Evolutionary conservation across 1,139 yeast genomes (phyloP).

Genomic region (Hyphopichia burtonii): DNA sequence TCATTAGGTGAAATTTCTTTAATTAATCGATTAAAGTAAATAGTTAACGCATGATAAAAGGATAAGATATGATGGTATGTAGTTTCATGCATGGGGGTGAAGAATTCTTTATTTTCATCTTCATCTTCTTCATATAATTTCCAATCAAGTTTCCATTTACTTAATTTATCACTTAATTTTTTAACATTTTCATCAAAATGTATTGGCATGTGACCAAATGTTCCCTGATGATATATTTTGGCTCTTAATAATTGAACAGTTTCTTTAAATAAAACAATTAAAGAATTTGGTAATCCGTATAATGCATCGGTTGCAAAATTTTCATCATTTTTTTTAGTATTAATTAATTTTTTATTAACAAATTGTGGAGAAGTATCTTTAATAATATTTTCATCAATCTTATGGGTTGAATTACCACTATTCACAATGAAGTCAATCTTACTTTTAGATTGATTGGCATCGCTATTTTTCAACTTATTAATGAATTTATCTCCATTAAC

Average conservation of each 20-base stretch:
- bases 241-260: slow-evolving; percentile 65
- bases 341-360: slow-evolving; percentile 44
- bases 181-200: slow-evolving; percentile 46
- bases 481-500: slow-evolving; percentile 40
- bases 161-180: slow-evolving; percentile 50
- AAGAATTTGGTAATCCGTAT: slow-evolving; percentile 81
- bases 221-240: slow-evolving; percentile 50
- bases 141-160: slow-evolving; percentile 72
- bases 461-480: slow-evolving; percentile 9
- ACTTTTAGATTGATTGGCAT: slow-evolving; percentile 21
- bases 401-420: slow-evolving; percentile 11
- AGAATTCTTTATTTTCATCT: slow-evolving; percentile 27
- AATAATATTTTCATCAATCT: not conserved
- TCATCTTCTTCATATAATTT: slow-evolving; percentile 28
- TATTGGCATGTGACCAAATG: slow-evolving; percentile 31
- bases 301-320: slow-evolving; percentile 76
- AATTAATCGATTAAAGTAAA: slow-evolving; percentile 73
- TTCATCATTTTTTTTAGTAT: slow-evolving; percentile 47
- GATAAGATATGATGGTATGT: slow-evolving; percentile 83
- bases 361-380: slow-evolving; percentile 37
- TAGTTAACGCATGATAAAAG: slow-evolving; percentile 69
- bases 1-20: slow-evolving; percentile 50
- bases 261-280: slow-evolving; percentile 68
- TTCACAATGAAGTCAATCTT: slow-evolving; percentile 50
- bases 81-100: slow-evolving; percentile 64